Evolutionary conservation across 225 moss, liverwort and hornwort species (phyloP).

Genomic region (Pseudisothecium myosuroides): DNA sequence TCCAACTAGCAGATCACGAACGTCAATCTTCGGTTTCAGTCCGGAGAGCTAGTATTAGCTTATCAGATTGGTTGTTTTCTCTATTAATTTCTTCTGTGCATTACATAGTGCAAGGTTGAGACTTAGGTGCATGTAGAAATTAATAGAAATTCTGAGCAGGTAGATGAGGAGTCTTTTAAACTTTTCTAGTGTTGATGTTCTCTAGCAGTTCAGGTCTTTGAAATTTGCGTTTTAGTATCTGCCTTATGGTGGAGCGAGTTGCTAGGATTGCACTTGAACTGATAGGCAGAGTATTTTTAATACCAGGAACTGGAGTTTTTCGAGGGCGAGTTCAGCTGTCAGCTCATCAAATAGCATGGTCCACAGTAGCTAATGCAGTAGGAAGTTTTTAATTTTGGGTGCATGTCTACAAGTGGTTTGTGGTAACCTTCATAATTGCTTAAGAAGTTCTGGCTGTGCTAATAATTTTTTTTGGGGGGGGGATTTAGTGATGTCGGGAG

Average conservation of each 20-base stretch:
- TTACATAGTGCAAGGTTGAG: neutral
- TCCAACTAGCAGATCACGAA: neutral
- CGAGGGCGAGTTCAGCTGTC: neutral
- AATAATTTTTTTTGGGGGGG: neutral
- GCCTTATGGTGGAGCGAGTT: neutral
- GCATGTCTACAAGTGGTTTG: neutral
- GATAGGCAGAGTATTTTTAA: neutral
- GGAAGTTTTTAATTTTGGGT: neutral
- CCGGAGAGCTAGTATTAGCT: neutral
- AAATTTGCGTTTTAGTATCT: neutral
- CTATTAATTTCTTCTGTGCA: neutral
- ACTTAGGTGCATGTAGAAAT: neutral
- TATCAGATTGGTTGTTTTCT: neutral
- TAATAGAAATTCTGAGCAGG: neutral
- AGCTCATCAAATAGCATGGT: neutral
- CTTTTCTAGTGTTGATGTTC: neutral
- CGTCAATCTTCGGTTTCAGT: neutral
- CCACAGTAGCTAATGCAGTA: neutral
- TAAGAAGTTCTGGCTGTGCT: neutral
- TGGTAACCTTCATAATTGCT: neutral
- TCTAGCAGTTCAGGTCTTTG: neutral
- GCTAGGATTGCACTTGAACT: neutral
- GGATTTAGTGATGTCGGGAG: slow-evolving; percentile 89
- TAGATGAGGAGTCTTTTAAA: neutral
- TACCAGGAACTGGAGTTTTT: neutral